Evolutionary conservation across 108 stramenopile genomes (phyloP).

Genomic region (Thalassiosira profunda): DNA sequence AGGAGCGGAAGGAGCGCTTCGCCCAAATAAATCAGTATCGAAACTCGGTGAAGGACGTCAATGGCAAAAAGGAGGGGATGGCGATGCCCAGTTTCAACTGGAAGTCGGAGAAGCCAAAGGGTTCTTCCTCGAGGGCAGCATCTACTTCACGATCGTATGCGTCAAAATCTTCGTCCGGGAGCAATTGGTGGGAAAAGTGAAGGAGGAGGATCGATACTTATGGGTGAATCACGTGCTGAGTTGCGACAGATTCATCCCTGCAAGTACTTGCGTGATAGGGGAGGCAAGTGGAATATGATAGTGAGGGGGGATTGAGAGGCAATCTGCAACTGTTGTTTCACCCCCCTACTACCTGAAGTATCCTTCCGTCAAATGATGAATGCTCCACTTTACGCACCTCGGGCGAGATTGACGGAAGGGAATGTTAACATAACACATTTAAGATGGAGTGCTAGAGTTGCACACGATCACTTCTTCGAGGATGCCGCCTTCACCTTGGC

Average conservation of each 20-base stretch:
- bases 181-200: slow-evolving; percentile 13
- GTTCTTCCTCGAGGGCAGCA: neutral
- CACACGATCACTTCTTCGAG: slow-evolving; percentile 6
- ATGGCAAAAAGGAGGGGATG: slow-evolving; percentile 5
- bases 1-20: slow-evolving; percentile 39
- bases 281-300: too few relatives aligned
- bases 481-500: slow-evolving; percentile 36
- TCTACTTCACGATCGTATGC: neutral
- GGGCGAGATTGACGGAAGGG: neutral
- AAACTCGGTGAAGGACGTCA: slow-evolving; percentile 13
- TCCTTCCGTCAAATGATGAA: too few relatives aligned
- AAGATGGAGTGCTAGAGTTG: neutral
- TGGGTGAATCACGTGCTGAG: too few relatives aligned
- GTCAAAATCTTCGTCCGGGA: neutral
- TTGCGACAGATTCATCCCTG: too few relatives aligned
- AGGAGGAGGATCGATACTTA: too few relatives aligned
- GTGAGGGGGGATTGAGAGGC: too few relatives aligned
- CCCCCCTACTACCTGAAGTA: too few relatives aligned
- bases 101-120: neutral
- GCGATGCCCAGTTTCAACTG: slow-evolving; percentile 3
- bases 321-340: too few relatives aligned
- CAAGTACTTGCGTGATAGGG: too few relatives aligned
- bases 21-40: slow-evolving; percentile 43
- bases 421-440: too few relatives aligned
- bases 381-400: neutral